Conservation (phyloP, 768 basidiomycete species). For the Leccinum olivaceopallidum region DNA sequence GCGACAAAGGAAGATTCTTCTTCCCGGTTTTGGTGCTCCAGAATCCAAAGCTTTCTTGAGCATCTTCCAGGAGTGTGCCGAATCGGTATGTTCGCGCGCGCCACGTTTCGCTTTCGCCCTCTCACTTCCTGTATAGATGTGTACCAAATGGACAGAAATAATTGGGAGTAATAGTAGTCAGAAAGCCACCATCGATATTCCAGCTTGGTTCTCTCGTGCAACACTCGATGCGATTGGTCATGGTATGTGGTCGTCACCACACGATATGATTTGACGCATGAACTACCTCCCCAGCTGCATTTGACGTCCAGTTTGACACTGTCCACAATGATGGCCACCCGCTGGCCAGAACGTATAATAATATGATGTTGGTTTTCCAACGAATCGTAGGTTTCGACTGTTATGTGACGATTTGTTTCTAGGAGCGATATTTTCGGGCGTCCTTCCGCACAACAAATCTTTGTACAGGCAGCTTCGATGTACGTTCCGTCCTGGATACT, state of each 20-base stretch:
- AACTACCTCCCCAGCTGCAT: too few species aligned
- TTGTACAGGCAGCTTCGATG: conserved; percentile 13
- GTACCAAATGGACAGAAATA: background rate
- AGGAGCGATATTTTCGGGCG: conserved; percentile 19
- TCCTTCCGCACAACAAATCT: conserved; percentile 21
- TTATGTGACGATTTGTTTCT: conserved; percentile 8
- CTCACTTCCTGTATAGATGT: background rate
- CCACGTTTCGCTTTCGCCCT: background rate
- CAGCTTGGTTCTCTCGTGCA: background rate
- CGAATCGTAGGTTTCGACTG: conserved; percentile 4
- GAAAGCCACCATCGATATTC: background rate
- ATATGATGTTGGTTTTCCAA: conserved; percentile 12
- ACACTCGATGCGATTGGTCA: conserved; percentile 41
- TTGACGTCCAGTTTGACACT: too few species aligned
- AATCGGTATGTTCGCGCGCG: conserved; percentile 18
- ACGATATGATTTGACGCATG: background rate
- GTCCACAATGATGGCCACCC: conserved; percentile 10
- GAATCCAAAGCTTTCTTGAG: conserved; percentile 52
- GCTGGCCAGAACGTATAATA: conserved; percentile 11
- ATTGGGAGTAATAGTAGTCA: background rate
- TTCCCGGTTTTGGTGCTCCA: conserved; percentile 54
- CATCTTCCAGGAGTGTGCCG: conserved; percentile 43
- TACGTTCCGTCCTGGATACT: conserved; percentile 25
- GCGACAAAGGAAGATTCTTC: conserved; percentile 54
- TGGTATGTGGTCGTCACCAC: conserved; percentile 29